These are phyloP conservation scores for Pecoramyces ruminantium DNA, from an alignment of 192 early-diverging fungal genomes.

Conservation along the genomic window DNA sequence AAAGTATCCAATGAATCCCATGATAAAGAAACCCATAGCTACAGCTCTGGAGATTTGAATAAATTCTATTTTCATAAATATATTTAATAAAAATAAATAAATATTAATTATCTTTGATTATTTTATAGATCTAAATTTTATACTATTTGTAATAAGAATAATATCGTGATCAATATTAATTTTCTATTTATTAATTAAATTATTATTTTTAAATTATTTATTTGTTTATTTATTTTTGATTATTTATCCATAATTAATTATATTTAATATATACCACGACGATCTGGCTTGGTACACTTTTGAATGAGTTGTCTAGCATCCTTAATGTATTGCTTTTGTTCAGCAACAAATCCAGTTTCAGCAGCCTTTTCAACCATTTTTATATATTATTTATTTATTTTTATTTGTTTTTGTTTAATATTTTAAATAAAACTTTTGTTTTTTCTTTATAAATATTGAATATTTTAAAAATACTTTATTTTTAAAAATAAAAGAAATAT, in stretches of 20 bases:
- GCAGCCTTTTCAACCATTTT: neutral
- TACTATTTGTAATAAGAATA: too few relatives aligned
- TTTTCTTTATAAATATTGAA: neutral
- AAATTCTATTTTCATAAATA: slow-evolving; percentile 54
- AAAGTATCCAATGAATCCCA: slow-evolving; percentile 95
- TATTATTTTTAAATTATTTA: too few relatives aligned
- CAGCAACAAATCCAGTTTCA: slow-evolving; percentile 39
- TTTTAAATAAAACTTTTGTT: too few relatives aligned
- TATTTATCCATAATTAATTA: neutral
- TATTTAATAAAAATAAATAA: too few relatives aligned
- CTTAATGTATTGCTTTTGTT: slow-evolving; percentile 79
- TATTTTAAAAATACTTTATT: too few relatives aligned
- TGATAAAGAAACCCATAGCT: slow-evolving; percentile 83
- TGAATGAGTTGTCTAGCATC: slow-evolving; percentile 82
- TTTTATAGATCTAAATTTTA: too few relatives aligned
- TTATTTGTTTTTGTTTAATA: neutral
- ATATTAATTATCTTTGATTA: too few relatives aligned
- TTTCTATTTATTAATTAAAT: too few relatives aligned
- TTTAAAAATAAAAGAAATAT: too few relatives aligned
- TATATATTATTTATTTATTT: neutral
- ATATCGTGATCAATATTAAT: too few relatives aligned
- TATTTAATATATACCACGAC: slow-evolving; percentile 38
- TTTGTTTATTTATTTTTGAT: neutral
- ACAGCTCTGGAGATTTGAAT: slow-evolving; percentile 83
- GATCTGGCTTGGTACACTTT: slow-evolving; percentile 95